A percentile compares a stretch with the other conserved stretches of the same genome.
Conservation (phyloP, 768 basidiomycete species). For the Tephrocybe rancida region DNA sequence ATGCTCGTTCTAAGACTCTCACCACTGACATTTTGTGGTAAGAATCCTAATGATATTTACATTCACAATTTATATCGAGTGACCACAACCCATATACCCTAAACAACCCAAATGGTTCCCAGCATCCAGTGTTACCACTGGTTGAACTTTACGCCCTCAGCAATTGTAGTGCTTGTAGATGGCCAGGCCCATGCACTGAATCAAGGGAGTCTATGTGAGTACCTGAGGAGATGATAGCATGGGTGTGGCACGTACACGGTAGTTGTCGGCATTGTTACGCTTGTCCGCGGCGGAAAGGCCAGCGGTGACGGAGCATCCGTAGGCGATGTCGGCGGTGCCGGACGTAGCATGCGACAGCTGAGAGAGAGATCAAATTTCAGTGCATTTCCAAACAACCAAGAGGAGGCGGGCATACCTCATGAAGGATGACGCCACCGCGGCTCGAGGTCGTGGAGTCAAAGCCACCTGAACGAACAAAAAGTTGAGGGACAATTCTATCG, state of each 20-base stretch:
- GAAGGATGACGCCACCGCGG: constrained; percentile 12
- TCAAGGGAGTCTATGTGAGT: background rate
- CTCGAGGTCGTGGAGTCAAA: constrained; percentile 7
- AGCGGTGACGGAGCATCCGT: constrained; percentile 11
- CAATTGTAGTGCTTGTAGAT: constrained; percentile 14
- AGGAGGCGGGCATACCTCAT: background rate
- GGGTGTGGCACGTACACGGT: constrained; percentile 1
- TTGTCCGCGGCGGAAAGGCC: constrained; percentile 6
- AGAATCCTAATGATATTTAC: no score
- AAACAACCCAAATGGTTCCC: no score
- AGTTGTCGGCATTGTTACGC: constrained; percentile 11
- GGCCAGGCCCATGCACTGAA: constrained; percentile 12
- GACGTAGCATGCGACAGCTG: constrained; percentile 13
- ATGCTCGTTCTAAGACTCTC: no score
- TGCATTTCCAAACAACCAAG: background rate
- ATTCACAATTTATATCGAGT: no score
- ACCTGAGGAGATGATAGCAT: background rate
- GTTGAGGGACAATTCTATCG: background rate
- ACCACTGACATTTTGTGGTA: no score
- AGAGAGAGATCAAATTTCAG: background rate
- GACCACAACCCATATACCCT: no score
- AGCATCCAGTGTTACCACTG: no score
- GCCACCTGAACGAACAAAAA: background rate
- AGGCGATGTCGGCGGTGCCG: constrained; percentile 8
- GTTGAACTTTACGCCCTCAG: no score